Base-by-base conservation (phyloP, 2,329 filamentous ascomycete species). In the Monosporascus sp. region DNA sequence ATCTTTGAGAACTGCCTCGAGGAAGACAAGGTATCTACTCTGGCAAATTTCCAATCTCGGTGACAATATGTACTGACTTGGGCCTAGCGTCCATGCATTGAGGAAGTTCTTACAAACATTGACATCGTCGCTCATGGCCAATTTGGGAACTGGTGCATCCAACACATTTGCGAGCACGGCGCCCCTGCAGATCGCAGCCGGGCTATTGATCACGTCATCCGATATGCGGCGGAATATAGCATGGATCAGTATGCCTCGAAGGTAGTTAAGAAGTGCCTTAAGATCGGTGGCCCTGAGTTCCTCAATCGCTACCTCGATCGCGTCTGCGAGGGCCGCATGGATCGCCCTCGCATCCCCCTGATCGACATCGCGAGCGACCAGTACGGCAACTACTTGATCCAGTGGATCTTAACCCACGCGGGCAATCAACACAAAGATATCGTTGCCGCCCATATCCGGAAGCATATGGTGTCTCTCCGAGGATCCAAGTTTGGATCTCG, bases 181-280 rank as follows among this genome's bases (percentile, higher is more conserved):
- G 88, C 88, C 53, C 88, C 92, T 35, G 86, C 87, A 41, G 95
- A 99, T 72, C 92, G 93, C 64, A 93, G 88, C 72, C 88, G 92
- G 61, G 94, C 95, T 45, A 87, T 97, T 65, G 93, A 99, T 62
- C 93, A 97, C 70, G 93, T 99, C 65, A 88, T 99, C 61, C 87
- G 87, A 58, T 96, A 90, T 72, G 90, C 92, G 35, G 89, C 90
- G 17, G 92, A 97, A 72, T 99, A 97, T 74, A 97, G 93, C 73
- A 97, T 96, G 82, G 94, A 99, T 64, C 94, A 99, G 67, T 99
- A 97, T 68, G 95, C 94, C 44, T 99, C 94, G 55, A 99, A 99
- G 73, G 94, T 99, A 45, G 93, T 99, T 56, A 93, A 99, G 75
- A 99, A 99, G 74, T 99, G 94, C 65, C 83, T 99, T 62, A 99